These are phyloP conservation scores for Fusarium oxysporum DNA, from an alignment of 2,329 filamentous ascomycete genomes.

Conservation along the genomic window DNA sequence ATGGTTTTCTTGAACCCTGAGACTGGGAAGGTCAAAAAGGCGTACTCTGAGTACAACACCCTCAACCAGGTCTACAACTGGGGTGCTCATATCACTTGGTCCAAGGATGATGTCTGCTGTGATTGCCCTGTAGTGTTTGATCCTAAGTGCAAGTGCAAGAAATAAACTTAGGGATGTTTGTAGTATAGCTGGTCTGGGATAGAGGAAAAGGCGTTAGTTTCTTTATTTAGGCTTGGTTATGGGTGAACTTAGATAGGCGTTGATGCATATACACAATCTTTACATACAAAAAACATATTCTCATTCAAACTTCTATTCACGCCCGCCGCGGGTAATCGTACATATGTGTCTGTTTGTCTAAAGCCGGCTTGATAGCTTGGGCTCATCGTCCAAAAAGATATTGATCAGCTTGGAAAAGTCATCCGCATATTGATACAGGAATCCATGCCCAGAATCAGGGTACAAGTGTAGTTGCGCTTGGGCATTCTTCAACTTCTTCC, in stretches of 20 bases:
- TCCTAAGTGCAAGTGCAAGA: slow-evolving; percentile 29
- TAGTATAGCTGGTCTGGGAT: background rate
- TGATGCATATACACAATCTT: slow-evolving; percentile 5
- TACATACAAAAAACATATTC: background rate
- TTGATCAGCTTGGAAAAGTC: slow-evolving; percentile 50
- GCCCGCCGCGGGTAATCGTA: fast-evolving
- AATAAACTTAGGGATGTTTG: background rate
- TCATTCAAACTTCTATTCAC: fast-evolving
- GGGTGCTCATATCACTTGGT: slow-evolving; percentile 37
- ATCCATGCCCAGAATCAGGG: slow-evolving; percentile 52
- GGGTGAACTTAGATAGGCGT: background rate
- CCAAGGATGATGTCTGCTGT: slow-evolving; percentile 32
- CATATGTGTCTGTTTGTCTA: background rate
- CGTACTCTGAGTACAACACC: slow-evolving; percentile 41
- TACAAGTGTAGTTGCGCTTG: slow-evolving; percentile 50
- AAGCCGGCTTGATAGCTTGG: slow-evolving; percentile 28
- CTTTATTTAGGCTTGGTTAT: background rate
- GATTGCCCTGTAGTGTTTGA: slow-evolving; percentile 39
- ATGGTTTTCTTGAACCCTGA: slow-evolving; percentile 32
- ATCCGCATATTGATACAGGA: slow-evolving; percentile 50
- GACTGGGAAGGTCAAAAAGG: slow-evolving; percentile 27
- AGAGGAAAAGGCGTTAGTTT: slow-evolving; percentile 14
- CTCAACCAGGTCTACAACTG: slow-evolving; percentile 40
- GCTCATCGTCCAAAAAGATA: slow-evolving; percentile 44
- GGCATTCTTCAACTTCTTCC: slow-evolving; percentile 49